These are phyloP conservation scores for Pseudogymnoascus sp. DNA, from an alignment of 2,329 filamentous ascomycete genomes.

Conservation along the genomic window DNA sequence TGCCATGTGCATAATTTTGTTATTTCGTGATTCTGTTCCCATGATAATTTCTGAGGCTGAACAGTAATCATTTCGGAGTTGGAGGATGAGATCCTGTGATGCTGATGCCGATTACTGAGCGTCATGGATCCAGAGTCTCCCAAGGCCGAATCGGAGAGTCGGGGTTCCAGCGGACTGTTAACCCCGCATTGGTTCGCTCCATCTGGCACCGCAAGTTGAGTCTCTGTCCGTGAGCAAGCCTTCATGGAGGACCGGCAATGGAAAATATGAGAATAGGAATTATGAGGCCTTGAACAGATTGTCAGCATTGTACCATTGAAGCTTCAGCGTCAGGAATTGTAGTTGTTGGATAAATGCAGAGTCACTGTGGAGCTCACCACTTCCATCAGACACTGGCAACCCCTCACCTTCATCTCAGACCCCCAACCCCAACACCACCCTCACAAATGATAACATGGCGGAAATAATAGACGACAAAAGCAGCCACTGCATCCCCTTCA, in stretches of 20 bases:
- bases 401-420: background rate
- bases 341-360: background rate
- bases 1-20: background rate
- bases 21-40: background rate
- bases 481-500: slow-evolving; percentile 69
- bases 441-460: slow-evolving; percentile 31
- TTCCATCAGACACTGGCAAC: background rate
- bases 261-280: background rate
- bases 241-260: background rate
- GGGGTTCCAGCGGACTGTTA: background rate
- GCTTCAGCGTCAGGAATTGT: background rate
- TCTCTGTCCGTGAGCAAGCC: background rate
- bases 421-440: background rate
- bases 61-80: background rate
- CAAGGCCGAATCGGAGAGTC: background rate
- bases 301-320: background rate
- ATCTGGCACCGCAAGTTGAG: background rate
- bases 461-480: slow-evolving; percentile 69
- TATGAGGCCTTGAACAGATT: background rate
- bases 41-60: background rate
- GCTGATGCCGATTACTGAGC: background rate
- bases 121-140: background rate
- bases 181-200: background rate
- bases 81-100: background rate
- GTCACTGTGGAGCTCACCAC: background rate